Percentiles rank a stretch among this genome's conserved stretches.
Conservation (phyloP, 1,284 basidiomycete genomes). For the Sporisorium reilianum region DNA sequence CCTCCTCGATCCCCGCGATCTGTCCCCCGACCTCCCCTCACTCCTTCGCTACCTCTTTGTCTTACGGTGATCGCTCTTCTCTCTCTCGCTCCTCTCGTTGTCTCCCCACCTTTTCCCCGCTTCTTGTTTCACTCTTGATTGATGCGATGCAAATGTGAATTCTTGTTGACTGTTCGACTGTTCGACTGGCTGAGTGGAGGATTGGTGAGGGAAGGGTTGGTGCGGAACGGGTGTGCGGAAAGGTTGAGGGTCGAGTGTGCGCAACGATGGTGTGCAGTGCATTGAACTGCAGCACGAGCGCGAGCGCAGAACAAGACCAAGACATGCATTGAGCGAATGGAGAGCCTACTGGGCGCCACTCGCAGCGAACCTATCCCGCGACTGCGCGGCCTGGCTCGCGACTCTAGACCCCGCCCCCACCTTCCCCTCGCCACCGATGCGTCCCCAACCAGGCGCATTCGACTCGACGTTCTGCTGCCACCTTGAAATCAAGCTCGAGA, state of each 20-base stretch:
- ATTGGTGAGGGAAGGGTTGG: too few species aligned
- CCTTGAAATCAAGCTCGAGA: slow-evolving; percentile 34
- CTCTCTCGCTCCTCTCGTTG: not conserved
- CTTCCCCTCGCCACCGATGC: slow-evolving; percentile 24
- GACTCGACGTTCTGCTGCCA: slow-evolving; percentile 54
- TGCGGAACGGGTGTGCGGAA: too few species aligned
- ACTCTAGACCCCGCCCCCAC: slow-evolving; percentile 14
- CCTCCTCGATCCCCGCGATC: not conserved
- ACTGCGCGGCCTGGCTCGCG: slow-evolving; percentile 17
- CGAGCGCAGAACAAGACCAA: too few species aligned
- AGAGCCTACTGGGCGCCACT: too few species aligned
- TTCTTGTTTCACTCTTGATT: slow-evolving; percentile 8
- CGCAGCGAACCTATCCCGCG: too few species aligned
- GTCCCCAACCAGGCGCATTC: slow-evolving; percentile 55
- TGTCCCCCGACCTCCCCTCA: not conserved
- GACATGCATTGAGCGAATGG: too few species aligned
- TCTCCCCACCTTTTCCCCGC: slow-evolving; percentile 1
- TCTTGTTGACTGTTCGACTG: not conserved
- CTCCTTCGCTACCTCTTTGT: not conserved
- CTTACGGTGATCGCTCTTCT: not conserved
- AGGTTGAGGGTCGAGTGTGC: too few species aligned
- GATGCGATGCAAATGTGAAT: slow-evolving; percentile 17
- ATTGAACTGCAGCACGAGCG: too few species aligned
- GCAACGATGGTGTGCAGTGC: too few species aligned
- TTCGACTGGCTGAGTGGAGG: too few species aligned